A percentile compares a stretch with the other conserved stretches of the same genome.
phyloP scores from a whole-genome alignment of 2,329 filamentous ascomycete species.

The Colletotrichum plurivorum region DNA sequence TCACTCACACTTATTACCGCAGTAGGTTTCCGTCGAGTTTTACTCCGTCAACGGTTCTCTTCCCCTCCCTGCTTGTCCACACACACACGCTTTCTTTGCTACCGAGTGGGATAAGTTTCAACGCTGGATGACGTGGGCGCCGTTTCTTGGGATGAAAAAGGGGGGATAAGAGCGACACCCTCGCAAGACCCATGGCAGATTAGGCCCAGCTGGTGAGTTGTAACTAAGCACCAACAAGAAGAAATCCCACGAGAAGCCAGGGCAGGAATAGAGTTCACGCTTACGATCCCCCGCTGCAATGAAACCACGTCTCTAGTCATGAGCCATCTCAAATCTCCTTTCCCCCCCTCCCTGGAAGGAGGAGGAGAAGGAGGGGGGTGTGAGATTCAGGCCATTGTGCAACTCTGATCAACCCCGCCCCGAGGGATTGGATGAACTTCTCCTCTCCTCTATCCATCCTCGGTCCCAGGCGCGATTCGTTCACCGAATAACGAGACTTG shows the following conservation, averaged over 20 bases:
- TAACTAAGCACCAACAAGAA: no score
- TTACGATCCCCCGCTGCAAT: slow-evolving; percentile 19
- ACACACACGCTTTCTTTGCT: not conserved
- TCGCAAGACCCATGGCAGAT: not conserved
- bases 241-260: not conserved
- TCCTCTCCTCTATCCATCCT: not conserved
- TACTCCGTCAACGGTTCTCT: not conserved
- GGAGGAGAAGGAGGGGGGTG: not conserved
- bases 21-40: not conserved
- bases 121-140: slow-evolving; percentile 30
- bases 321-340: not conserved
- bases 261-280: slow-evolving; percentile 30
- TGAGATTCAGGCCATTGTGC: slow-evolving; percentile 25
- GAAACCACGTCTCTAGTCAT: slow-evolving; percentile 37
- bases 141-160: slow-evolving; percentile 28
- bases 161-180: no score
- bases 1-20: not conserved
- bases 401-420: not conserved
- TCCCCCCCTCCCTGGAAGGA: not conserved
- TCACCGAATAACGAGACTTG: slow-evolving; percentile 27
- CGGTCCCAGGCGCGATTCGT: not conserved
- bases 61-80: not conserved
- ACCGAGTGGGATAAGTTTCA: not conserved
- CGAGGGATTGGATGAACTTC: slow-evolving; percentile 34
- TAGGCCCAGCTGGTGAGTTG: no score